Conservation (phyloP, 495 filamentous ascomycete species). For the Penicillium cinerascens region DNA sequence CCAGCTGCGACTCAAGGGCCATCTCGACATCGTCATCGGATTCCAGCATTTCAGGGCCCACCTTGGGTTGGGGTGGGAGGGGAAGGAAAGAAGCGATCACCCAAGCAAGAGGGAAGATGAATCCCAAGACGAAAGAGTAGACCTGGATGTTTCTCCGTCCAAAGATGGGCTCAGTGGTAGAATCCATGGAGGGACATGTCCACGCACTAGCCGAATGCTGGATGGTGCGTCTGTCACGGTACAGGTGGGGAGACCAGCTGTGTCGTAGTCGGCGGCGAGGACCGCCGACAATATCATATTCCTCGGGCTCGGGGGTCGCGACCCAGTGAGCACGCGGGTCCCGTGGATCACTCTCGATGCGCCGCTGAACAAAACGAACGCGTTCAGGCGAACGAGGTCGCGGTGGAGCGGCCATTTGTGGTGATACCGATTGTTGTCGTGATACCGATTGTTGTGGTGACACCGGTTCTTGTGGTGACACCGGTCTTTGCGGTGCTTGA, state of each 20-base stretch:
- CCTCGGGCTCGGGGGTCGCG: slow-evolving; percentile 21
- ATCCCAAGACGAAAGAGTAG: slow-evolving; percentile 82
- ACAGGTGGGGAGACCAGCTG: slow-evolving; percentile 74
- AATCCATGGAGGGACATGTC: slow-evolving; percentile 68
- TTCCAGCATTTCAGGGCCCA: slow-evolving; percentile 18
- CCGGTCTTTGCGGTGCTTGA: slow-evolving; percentile 5
- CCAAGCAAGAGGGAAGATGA: slow-evolving; percentile 88
- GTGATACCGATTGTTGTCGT: not conserved
- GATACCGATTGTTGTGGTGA: too few species aligned
- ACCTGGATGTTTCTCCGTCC: slow-evolving; percentile 77
- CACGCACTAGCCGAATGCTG: slow-evolving; percentile 44
- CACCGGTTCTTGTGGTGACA: not conserved
- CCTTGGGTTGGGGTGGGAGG: slow-evolving; percentile 56
- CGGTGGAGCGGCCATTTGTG: not conserved
- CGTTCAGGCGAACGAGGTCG: slow-evolving; percentile 10
- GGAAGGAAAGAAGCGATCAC: slow-evolving; percentile 81
- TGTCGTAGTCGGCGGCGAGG: slow-evolving; percentile 36
- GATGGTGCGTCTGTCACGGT: slow-evolving; percentile 52
- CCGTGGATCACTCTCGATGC: slow-evolving; percentile 33
- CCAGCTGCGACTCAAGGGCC: slow-evolving; percentile 44
- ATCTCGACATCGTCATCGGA: slow-evolving; percentile 36
- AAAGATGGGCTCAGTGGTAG: slow-evolving; percentile 51
- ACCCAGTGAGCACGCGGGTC: slow-evolving; percentile 49
- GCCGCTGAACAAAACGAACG: slow-evolving; percentile 12
- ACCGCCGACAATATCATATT: slow-evolving; percentile 14